Percentiles rank a stretch among this genome's conserved stretches.
phyloP scores from a whole-genome alignment of 2,329 filamentous ascomycete species.

The Xylaria sp. region DNA sequence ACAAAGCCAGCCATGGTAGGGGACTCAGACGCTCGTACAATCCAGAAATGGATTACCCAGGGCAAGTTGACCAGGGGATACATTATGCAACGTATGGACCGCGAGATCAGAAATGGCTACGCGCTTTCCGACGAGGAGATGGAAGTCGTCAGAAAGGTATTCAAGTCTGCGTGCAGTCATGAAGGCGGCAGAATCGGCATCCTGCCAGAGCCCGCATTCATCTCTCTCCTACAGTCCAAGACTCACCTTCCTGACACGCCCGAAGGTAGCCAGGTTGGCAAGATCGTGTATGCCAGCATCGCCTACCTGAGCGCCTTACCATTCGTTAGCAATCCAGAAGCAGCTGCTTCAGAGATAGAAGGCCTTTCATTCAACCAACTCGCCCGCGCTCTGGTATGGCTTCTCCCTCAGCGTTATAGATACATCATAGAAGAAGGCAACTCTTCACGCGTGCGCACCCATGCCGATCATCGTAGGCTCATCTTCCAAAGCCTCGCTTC shows the following conservation, averaged over 20 bases:
- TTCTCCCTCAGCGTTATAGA: slow-evolving; percentile 11
- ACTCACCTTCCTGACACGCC: slow-evolving; percentile 1
- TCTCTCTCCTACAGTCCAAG: slow-evolving; percentile 11
- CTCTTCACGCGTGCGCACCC: slow-evolving; percentile 14
- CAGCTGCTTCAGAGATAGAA: neutral
- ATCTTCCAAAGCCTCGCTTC: slow-evolving; percentile 26
- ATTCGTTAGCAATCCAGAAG: slow-evolving; percentile 3
- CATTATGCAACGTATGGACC: slow-evolving; percentile 7
- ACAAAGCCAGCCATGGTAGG: neutral
- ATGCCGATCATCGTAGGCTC: slow-evolving; percentile 18
- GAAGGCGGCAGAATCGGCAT: neutral
- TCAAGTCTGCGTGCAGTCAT: neutral
- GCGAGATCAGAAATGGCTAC: neutral
- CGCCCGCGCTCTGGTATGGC: slow-evolving; percentile 17
- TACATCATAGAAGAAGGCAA: slow-evolving; percentile 14
- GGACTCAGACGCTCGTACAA: slow-evolving; percentile 2
- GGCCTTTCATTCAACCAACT: slow-evolving; percentile 10
- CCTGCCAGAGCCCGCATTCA: slow-evolving; percentile 9
- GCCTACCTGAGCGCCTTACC: slow-evolving; percentile 21
- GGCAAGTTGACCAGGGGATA: slow-evolving; percentile 2
- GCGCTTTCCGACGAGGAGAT: neutral
- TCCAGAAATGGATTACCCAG: slow-evolving; percentile 1
- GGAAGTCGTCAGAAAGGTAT: neutral
- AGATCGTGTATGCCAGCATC: slow-evolving; percentile 17
- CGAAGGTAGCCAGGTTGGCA: slow-evolving; percentile 1